phyloP scores from a whole-genome alignment of 1,284 basidiomycete species.

The Trichosporon sp. region DNA sequence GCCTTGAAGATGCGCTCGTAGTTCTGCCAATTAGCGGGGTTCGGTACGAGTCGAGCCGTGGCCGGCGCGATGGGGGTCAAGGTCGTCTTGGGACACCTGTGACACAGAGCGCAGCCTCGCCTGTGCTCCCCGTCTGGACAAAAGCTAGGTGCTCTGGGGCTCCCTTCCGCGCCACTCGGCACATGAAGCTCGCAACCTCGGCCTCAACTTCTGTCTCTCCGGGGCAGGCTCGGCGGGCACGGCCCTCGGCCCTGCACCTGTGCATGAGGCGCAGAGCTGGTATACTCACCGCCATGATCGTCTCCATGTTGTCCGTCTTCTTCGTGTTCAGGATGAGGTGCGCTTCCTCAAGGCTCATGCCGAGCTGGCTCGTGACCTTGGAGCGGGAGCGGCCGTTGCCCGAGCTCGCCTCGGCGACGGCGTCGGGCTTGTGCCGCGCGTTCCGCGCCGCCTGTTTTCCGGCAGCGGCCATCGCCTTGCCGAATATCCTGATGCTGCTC shows the following conservation, averaged over 20 bases:
- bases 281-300: constrained; percentile 63
- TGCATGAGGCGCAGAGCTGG: not conserved
- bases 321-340: constrained; percentile 89
- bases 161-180: too few relatives aligned
- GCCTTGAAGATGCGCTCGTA: constrained; percentile 91
- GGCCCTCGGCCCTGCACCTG: not conserved
- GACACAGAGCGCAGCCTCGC: too few relatives aligned
- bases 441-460: constrained; percentile 90
- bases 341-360: constrained; percentile 95
- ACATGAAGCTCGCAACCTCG: not conserved
- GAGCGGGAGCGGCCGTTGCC: constrained; percentile 27
- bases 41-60: too few relatives aligned
- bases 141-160: too few relatives aligned
- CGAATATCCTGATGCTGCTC: constrained; percentile 54
- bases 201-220: not conserved
- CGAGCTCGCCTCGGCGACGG: constrained; percentile 33
- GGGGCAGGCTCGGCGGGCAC: too few relatives aligned
- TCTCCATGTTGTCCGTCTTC: constrained; percentile 65
- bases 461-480: constrained; percentile 86
- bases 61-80: too few relatives aligned
- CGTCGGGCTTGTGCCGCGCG: constrained; percentile 67
- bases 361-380: constrained; percentile 61
- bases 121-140: too few relatives aligned
- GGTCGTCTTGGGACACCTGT: too few relatives aligned
- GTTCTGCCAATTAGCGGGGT: constrained; percentile 55